Base-by-base conservation (phyloP, 1,284 basidiomycete genomes). In the Cryptococcus jaspeensis region DNA sequence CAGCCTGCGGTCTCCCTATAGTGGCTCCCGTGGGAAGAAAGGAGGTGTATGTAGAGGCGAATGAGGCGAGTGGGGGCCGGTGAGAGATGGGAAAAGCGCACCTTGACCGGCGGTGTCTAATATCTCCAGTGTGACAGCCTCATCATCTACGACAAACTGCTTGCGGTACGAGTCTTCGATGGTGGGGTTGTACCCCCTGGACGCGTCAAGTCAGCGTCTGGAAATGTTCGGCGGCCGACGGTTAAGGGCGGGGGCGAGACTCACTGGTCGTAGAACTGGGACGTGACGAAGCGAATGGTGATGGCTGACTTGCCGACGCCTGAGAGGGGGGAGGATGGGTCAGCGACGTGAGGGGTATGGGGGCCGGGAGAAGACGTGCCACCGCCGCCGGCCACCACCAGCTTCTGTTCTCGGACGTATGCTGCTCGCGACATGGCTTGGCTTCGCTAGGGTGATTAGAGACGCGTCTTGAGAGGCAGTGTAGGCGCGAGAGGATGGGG, bases 61-160 rank as follows among this genome's bases (percentile, higher is more conserved):
- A 39, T 39, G 38, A 39, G 38, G 38, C 12, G 12, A 39, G 38
- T 12, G 38, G 12, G 38, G 38, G n/a, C 38, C 38, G n/a, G n/a
- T n/a, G n/a, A n/a, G 32, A 20, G 46, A 28, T 9, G 36, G 22
- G n/a, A 41, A 11, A 8, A 25, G 32, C 64, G 56, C 60, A 66
- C 75, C 75, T 63, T 78, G 76, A 18, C 82, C 82, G 0, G 82
- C 82, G 3, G 82, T 84, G 69, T 84, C 82, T 37, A 84, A 74
- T 11, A 84, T 81, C 55, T 83, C 82, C 23, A 84, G 73, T 43
- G 82, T 67, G 1, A 81, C 82, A 2, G 81, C 81, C 67, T 84
- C 82, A 48, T 82, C 81, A 62, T 84, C 82, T 46, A 84, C 82
- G 45, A 80, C 77, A 58, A 76, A 77, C 65, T 81, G 79, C 59